Conservation (phyloP, 805 yeast genomes). For the Pichia rugopelliculosa region DNA sequence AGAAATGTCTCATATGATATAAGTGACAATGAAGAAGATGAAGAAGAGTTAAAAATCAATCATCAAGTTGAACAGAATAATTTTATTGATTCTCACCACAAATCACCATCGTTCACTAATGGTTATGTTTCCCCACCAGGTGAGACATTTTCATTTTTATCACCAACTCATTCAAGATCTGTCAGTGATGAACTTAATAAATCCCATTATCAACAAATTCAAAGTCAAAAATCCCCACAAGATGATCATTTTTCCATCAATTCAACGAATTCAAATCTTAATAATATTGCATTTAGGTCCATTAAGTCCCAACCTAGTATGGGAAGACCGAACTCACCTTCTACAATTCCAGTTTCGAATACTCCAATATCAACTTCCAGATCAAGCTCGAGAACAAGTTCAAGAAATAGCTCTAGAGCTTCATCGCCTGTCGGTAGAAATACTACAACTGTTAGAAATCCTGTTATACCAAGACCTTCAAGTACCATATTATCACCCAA, state of each 20-base stretch:
- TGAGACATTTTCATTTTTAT: neutral
- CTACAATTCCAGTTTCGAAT: slow-evolving; percentile 1
- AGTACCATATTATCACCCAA: slow-evolving; percentile 3
- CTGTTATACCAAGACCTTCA: neutral
- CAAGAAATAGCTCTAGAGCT: slow-evolving; percentile 12
- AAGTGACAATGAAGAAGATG: slow-evolving; percentile 10
- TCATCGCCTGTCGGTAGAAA: slow-evolving; percentile 7
- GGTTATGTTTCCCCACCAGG: neutral
- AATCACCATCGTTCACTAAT: no score
- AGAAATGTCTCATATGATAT: slow-evolving; percentile 41
- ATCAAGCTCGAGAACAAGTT: slow-evolving; percentile 2
- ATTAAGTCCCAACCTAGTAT: slow-evolving; percentile 2
- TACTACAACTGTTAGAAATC: neutral
- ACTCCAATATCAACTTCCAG: neutral
- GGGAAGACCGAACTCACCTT: neutral
- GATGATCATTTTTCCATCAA: slow-evolving; percentile 1
- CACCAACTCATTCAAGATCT: slow-evolving; percentile 6
- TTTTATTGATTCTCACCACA: slow-evolving; percentile 1
- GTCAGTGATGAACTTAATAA: slow-evolving; percentile 4
- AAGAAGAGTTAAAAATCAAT: neutral
- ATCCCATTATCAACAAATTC: slow-evolving; percentile 5
- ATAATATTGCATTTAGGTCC: slow-evolving; percentile 6
- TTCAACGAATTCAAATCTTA: neutral
- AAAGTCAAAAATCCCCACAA: neutral
- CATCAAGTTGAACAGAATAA: slow-evolving; percentile 1